phyloP scores from a whole-genome alignment of 2,329 filamentous ascomycete genomes.

The Sporothrix brunneoviolacea region DNA sequence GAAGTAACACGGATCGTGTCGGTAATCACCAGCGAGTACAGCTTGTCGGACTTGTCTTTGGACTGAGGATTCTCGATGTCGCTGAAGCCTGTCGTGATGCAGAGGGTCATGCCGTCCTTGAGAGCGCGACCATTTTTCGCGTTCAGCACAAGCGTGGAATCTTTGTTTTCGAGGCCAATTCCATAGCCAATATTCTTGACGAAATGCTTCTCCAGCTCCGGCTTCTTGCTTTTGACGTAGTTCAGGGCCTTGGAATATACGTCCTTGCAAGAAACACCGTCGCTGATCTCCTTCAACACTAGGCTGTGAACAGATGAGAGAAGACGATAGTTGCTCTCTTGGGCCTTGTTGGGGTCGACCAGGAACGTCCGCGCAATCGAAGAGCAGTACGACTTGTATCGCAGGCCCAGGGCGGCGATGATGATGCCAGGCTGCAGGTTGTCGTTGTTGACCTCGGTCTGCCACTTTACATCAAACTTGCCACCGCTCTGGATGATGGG shows the following conservation, averaged over 20 bases:
- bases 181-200: slow-evolving; percentile 86
- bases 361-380: slow-evolving; percentile 90
- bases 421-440: slow-evolving; percentile 87
- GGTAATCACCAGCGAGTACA: slow-evolving; percentile 82
- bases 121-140: slow-evolving; percentile 76
- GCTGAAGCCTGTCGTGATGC: slow-evolving; percentile 80
- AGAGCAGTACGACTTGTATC: slow-evolving; percentile 94
- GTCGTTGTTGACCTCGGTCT: slow-evolving; percentile 71
- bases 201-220: slow-evolving; percentile 92
- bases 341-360: slow-evolving; percentile 92
- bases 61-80: slow-evolving; percentile 82
- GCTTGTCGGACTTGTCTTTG: slow-evolving; percentile 82
- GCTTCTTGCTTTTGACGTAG: slow-evolving; percentile 82
- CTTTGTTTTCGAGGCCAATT: slow-evolving; percentile 86
- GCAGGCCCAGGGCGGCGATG: slow-evolving; percentile 80
- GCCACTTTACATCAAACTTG: slow-evolving; percentile 84
- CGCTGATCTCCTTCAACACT: slow-evolving; percentile 84
- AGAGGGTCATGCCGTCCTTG: slow-evolving; percentile 96
- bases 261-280: slow-evolving; percentile 80
- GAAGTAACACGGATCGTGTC: slow-evolving; percentile 87
- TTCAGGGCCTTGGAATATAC: slow-evolving; percentile 81
- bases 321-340: slow-evolving; percentile 91
- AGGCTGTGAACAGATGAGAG: slow-evolving; percentile 76
- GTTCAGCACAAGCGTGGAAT: slow-evolving; percentile 75
- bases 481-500: slow-evolving; percentile 93